Evolutionary conservation across 331 rosid species (phyloP).

Genomic region (Cydonia oblonga): DNA sequence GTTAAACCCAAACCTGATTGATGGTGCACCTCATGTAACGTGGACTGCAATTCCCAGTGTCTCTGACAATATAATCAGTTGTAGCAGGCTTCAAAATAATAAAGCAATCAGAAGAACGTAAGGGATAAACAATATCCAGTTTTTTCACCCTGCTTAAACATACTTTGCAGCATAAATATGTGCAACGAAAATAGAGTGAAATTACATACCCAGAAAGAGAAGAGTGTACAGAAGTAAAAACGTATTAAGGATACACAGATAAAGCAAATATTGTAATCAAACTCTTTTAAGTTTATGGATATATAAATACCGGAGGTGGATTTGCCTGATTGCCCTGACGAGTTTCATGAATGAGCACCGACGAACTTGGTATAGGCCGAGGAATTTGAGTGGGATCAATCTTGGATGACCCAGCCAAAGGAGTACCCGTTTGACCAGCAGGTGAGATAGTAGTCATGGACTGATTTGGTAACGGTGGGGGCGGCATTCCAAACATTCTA

Average conservation of each 20-base stretch:
- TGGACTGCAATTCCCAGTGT: conserved; percentile 95
- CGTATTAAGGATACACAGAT: neutral
- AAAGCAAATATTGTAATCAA: neutral
- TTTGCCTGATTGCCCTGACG: conserved; percentile 90
- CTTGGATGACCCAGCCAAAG: conserved; percentile 73
- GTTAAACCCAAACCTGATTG: conserved; percentile 59
- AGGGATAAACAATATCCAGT: neutral
- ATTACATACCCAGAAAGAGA: neutral
- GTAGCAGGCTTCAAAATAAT: conserved; percentile 75
- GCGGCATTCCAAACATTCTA: conserved; percentile 91
- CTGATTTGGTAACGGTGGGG: conserved; percentile 66
- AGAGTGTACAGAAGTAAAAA: neutral
- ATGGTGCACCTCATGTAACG: conserved; percentile 98
- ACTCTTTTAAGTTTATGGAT: neutral
- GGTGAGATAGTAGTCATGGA: conserved; percentile 88
- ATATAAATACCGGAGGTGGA: conserved; percentile 74
- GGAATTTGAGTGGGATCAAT: conserved; percentile 99
- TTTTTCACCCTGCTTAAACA: neutral
- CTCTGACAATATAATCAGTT: conserved; percentile 76
- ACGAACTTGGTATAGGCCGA: conserved; percentile 76
- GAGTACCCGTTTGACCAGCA: conserved; percentile 80
- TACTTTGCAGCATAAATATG: neutral
- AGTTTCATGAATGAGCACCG: conserved; percentile 72
- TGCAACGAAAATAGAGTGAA: neutral
- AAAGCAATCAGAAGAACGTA: conserved; percentile 4